Base-by-base conservation (phyloP, 495 filamentous ascomycete genomes). In the Stereocaulon alpinum region DNA sequence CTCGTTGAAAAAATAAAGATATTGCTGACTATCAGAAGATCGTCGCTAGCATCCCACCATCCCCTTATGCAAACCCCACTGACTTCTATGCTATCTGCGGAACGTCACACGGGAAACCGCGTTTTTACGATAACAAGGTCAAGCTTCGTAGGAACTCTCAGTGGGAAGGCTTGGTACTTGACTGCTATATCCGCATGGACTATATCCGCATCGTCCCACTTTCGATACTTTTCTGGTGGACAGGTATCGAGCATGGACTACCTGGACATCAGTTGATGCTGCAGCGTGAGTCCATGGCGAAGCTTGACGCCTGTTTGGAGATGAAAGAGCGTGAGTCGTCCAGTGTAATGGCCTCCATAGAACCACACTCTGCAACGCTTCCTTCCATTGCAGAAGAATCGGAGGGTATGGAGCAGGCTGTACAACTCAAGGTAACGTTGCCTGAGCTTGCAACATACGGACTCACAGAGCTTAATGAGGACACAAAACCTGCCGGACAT, bases 41-140 rank as follows among this genome's bases (percentile, higher is more conserved):
- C 47, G 30, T 17, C 1, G 45, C 47, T 45, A 24, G 40, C n/a
- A 30, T 59, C 47, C 56, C 45, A 52, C 49, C 30, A n/a, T n/a
- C 34, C n/a, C n/a, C 40, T 17, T 37, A 30, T n/a, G 34, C n/a
- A 10, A 42, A 59, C 5, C 47, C 34, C 6, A 15, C 50, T 1
- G 1, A 59, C 37, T 50, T 42, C 47, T 15, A 42, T 4, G n/a
- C 6, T 15, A 59, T 51, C 27, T 18, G 14, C 20, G 34, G 45
- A n/a, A 52, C 30, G 20, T 40, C 32, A 32, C 3, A 29, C 17
- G 29, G 47, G 40, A 51, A 24, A 3, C 17, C 7, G 29, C 20
- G n/a, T 20, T 22, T 18, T 18, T 27, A 42, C 0, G 34, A 55
- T 37, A 42, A 9, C 22, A 30, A 48, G 15, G 47, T 59, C 34